Evolutionary conservation across 352 stramenopile species (phyloP).

Genomic region (Globisporangium cystogenes): DNA sequence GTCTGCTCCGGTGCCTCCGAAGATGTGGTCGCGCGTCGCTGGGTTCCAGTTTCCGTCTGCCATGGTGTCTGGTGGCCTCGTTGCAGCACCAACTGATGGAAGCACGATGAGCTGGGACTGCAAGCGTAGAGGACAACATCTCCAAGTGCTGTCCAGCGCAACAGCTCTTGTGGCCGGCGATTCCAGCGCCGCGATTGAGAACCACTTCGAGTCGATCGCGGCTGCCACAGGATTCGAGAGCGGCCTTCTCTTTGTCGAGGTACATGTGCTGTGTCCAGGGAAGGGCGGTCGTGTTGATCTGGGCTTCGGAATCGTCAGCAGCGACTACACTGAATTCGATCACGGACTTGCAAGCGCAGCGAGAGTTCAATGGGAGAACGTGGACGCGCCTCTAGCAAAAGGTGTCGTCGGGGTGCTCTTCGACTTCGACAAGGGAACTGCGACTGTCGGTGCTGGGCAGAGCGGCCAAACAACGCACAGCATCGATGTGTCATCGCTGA

Average conservation of each 20-base stretch:
- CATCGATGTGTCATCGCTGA: conserved; percentile 26
- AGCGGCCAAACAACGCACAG: conserved; percentile 30
- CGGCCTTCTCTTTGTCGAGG: conserved; percentile 49
- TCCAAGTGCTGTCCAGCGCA: conserved; percentile 44
- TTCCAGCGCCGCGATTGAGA: conserved; percentile 28
- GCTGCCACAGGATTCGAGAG: conserved; percentile 44
- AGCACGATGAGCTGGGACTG: conserved; percentile 55
- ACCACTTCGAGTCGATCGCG: conserved; percentile 49
- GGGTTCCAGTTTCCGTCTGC: conserved; percentile 51
- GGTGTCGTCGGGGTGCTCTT: conserved; percentile 68
- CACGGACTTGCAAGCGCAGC: conserved; percentile 17
- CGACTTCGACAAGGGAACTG: conserved; percentile 58
- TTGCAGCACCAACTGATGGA: conserved; percentile 53
- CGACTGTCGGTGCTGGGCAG: conserved; percentile 50
- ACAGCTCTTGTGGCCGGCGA: conserved; percentile 55
- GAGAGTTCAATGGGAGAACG: conserved; percentile 28
- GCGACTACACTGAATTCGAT: conserved; percentile 27
- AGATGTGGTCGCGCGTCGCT: conserved; percentile 45
- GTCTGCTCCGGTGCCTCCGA: conserved; percentile 39
- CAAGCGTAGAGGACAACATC: conserved; percentile 42
- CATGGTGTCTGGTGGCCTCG: conserved; percentile 60
- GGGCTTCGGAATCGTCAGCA: conserved; percentile 45
- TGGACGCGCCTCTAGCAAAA: conserved; percentile 28
- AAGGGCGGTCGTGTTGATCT: conserved; percentile 38
- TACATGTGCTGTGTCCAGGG: conserved; percentile 46